A percentile compares a stretch with the other conserved stretches of the same genome.
These are phyloP conservation scores for Lentithecium fluviatile DNA, from an alignment of 495 filamentous ascomycete species.

Conservation along the genomic window DNA sequence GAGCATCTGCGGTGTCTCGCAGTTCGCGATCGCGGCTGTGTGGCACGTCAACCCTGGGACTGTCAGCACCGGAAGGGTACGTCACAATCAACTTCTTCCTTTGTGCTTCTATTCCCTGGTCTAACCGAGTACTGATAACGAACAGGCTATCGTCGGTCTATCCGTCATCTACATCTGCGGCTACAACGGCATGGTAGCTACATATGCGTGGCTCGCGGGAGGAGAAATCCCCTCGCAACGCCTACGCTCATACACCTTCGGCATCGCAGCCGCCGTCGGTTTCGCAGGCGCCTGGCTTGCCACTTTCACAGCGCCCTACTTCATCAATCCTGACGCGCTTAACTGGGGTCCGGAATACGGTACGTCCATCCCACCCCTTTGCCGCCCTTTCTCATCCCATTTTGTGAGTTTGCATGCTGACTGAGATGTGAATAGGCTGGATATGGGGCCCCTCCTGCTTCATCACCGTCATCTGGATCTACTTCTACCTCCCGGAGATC, in stretches of 20 bases:
- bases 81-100: not conserved
- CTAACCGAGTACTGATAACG: constrained; percentile 12
- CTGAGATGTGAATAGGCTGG: constrained; percentile 41
- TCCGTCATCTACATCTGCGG: constrained; percentile 57
- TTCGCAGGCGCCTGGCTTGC: constrained; percentile 58
- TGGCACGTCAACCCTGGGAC: constrained; percentile 53
- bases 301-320: constrained; percentile 61
- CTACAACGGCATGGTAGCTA: constrained; percentile 56
- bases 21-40: constrained; percentile 55
- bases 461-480: constrained; percentile 50
- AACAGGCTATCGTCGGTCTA: constrained; percentile 55
- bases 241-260: constrained; percentile 57
- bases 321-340: constrained; percentile 57
- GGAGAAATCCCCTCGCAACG: constrained; percentile 59
- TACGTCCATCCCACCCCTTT: constrained; percentile 3
- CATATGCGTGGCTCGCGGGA: constrained; percentile 61
- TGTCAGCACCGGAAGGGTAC: constrained; percentile 39
- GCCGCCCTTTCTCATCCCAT: not conserved
- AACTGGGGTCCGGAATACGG: constrained; percentile 59
- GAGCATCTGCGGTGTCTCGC: constrained; percentile 52
- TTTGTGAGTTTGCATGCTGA: constrained; percentile 45
- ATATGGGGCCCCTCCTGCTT: constrained; percentile 51
- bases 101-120: not conserved
- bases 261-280: constrained; percentile 54
- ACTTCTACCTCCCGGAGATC: constrained; percentile 55